A percentile compares a stretch with the other conserved stretches of the same genome.
Evolutionary conservation across 805 yeast species (phyloP).

Genomic region (Starmerella vaccinii): DNA sequence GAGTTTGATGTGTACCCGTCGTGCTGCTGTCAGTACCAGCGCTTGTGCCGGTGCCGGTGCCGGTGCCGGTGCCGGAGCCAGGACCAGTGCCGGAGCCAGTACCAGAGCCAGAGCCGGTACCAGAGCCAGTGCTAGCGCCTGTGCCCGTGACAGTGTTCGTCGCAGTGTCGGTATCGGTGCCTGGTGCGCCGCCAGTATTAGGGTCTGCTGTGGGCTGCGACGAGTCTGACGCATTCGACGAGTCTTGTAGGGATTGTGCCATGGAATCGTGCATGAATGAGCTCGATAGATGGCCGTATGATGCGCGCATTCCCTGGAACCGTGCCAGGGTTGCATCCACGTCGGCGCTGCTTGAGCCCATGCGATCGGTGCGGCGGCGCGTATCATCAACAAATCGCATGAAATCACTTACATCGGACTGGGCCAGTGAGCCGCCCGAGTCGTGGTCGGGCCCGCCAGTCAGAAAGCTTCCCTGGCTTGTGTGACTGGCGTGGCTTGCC

Average conservation of each 20-base stretch:
- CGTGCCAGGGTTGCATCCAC: slow-evolving; percentile 28
- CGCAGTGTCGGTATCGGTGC: no score
- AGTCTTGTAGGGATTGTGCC: slow-evolving; percentile 10
- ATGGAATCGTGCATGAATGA: slow-evolving; percentile 23
- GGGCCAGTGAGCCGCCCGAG: slow-evolving; percentile 38
- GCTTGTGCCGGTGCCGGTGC: slow-evolving; percentile 11
- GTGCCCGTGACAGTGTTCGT: not conserved
- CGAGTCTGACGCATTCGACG: not conserved
- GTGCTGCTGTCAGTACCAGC: slow-evolving; percentile 2
- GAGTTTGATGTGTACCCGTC: slow-evolving; percentile 10
- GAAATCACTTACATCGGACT: slow-evolving; percentile 47
- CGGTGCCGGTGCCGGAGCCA: slow-evolving; percentile 8
- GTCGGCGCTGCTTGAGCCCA: slow-evolving; percentile 3
- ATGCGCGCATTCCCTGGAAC: slow-evolving; percentile 30
- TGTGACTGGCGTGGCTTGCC: slow-evolving; percentile 12
- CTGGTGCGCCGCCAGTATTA: no score
- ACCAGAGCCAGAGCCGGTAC: not conserved
- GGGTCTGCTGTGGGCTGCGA: not conserved
- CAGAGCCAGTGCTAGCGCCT: not conserved
- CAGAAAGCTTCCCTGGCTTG: slow-evolving; percentile 22
- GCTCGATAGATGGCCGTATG: slow-evolving; percentile 31
- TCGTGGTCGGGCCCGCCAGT: slow-evolving; percentile 28
- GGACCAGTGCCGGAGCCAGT: not conserved
- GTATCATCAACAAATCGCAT: slow-evolving; percentile 52
- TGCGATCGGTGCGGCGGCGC: slow-evolving; percentile 16